A percentile compares a stretch with the other conserved stretches of the same genome.
Conservation (phyloP, 768 basidiomycete genomes). For the Pisolithus microcarpus region DNA sequence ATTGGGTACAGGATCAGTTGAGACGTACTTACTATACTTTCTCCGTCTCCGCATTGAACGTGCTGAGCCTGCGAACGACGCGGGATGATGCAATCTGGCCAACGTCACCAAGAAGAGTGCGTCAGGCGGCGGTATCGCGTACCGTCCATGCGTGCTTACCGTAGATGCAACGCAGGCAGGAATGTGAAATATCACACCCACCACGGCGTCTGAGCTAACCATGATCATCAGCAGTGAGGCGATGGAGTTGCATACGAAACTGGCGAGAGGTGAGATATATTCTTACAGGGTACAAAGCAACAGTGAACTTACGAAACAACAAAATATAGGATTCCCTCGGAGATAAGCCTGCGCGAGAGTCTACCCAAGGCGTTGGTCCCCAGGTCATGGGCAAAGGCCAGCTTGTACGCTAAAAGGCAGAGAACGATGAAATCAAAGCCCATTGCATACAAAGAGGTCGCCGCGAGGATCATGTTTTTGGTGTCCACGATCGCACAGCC, state of each 20-base stretch:
- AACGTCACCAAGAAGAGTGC: conserved; percentile 69
- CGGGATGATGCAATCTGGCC: conserved; percentile 52
- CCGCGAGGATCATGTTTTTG: conserved; percentile 56
- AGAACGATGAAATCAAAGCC: conserved; percentile 61
- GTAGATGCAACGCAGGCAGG: conserved; percentile 16
- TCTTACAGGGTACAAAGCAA: no score
- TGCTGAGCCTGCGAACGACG: conserved; percentile 46
- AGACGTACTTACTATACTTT: neutral
- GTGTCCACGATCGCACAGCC: conserved; percentile 54
- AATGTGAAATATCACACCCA: neutral
- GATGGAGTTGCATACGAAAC: no score
- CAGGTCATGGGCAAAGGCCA: conserved; percentile 16
- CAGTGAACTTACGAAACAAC: no score
- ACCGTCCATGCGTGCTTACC: conserved; percentile 15
- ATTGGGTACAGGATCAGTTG: no score
- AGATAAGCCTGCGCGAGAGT: no score
- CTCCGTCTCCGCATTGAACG: neutral
- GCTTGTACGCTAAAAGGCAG: conserved; percentile 52
- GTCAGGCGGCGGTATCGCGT: conserved; percentile 41
- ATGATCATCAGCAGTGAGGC: no score
- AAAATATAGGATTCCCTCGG: no score
- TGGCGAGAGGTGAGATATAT: no score
- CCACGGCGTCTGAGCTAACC: no score
- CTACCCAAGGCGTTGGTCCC: no score
- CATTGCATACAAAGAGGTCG: conserved; percentile 75